Percentiles rank a stretch among this genome's conserved stretches.
These are phyloP conservation scores for Diaporthe eres DNA, from an alignment of 2,329 filamentous ascomycete species.

Conservation along the genomic window DNA sequence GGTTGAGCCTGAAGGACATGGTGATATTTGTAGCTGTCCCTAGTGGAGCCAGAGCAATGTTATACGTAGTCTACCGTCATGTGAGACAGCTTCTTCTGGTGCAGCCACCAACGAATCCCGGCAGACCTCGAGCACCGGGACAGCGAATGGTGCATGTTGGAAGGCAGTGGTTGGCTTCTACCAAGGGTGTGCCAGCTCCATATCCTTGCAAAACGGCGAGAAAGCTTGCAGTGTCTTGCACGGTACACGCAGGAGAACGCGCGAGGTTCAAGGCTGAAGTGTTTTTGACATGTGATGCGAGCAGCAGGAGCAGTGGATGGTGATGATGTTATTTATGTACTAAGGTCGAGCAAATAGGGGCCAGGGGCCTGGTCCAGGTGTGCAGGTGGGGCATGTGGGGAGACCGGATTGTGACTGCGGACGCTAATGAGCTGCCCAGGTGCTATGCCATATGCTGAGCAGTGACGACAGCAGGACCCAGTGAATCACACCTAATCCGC, in stretches of 20 bases:
- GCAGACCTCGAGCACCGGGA: slow-evolving; percentile 36
- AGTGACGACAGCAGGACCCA: slow-evolving; percentile 1
- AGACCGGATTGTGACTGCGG: neutral
- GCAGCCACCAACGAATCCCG: slow-evolving; percentile 35
- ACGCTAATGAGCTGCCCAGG: slow-evolving; percentile 7
- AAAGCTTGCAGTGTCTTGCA: neutral
- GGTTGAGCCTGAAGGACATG: slow-evolving; percentile 58
- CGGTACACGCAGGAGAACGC: neutral
- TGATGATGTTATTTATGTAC: slow-evolving; percentile 13
- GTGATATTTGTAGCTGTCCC: slow-evolving; percentile 40
- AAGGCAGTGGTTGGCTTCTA: slow-evolving; percentile 23
- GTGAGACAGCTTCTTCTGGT: slow-evolving; percentile 30
- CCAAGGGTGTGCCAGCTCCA: slow-evolving; percentile 4
- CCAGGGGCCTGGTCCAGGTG: slow-evolving; percentile 9
- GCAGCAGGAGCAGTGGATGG: neutral
- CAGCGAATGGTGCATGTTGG: slow-evolving; percentile 38
- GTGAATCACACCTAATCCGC: neutral
- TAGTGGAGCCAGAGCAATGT: neutral
- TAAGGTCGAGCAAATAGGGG: slow-evolving; percentile 18
- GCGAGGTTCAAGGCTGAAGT: neutral
- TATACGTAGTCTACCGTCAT: slow-evolving; percentile 31
- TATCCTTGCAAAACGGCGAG: neutral
- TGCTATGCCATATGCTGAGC: neutral
- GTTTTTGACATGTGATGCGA: slow-evolving; percentile 34
- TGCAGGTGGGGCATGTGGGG: slow-evolving; percentile 20